phyloP scores from a whole-genome alignment of 2,329 filamentous ascomycete genomes.

The Sporothrix pallida region DNA sequence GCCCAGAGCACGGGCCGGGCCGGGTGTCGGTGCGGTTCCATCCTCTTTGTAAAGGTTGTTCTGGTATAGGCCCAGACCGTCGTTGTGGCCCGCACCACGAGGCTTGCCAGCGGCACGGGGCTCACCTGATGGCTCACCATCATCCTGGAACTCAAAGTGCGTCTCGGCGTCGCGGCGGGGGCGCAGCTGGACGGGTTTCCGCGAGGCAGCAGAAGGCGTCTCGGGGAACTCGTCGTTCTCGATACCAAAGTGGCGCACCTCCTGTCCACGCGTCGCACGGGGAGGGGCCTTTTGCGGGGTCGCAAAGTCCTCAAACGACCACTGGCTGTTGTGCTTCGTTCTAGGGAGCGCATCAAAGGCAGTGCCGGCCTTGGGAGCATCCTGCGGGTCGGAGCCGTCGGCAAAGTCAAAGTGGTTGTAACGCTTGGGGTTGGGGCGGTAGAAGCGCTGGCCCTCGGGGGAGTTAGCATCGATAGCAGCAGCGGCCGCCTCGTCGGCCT shows the following conservation, averaged over 20 bases:
- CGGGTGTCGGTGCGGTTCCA: slow-evolving; percentile 48
- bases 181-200: slow-evolving; percentile 64
- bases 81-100: slow-evolving; percentile 66
- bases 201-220: slow-evolving; percentile 55
- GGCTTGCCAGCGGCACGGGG: slow-evolving; percentile 54
- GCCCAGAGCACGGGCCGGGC: slow-evolving; percentile 57
- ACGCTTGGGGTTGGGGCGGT: slow-evolving; percentile 75
- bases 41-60: slow-evolving; percentile 73
- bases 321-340: slow-evolving; percentile 73
- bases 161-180: slow-evolving; percentile 78
- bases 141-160: slow-evolving; percentile 85
- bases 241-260: slow-evolving; percentile 79
- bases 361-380: slow-evolving; percentile 52
- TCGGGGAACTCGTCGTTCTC: slow-evolving; percentile 66
- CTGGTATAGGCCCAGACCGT: slow-evolving; percentile 74
- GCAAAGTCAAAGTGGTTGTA: slow-evolving; percentile 86
- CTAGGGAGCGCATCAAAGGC: slow-evolving; percentile 53
- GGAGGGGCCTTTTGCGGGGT: slow-evolving; percentile 78
- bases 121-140: slow-evolving; percentile 64
- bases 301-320: slow-evolving; percentile 86
- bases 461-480: slow-evolving; percentile 47
- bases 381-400: slow-evolving; percentile 63
- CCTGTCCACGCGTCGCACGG: slow-evolving; percentile 67
- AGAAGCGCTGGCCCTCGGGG: slow-evolving; percentile 53
- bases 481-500: slow-evolving; percentile 42